Evolutionary conservation across 352 stramenopile genomes (phyloP).

Genomic region (Globisporangium canariense): DNA sequence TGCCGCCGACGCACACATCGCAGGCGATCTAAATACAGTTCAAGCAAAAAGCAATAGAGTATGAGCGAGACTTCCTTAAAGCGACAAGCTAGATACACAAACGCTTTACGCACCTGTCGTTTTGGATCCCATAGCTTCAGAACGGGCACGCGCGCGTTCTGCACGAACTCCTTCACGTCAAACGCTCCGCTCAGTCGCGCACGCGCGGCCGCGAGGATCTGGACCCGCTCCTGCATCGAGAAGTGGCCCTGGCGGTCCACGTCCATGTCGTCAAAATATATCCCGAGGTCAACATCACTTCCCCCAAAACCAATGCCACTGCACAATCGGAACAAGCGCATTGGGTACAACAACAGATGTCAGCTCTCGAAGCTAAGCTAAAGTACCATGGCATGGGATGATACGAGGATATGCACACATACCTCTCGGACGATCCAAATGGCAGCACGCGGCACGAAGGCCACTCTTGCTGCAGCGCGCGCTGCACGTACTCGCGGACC

Average conservation of each 20-base stretch:
- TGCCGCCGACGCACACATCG: slow-evolving; percentile 71
- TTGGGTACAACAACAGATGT: neutral
- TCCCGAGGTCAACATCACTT: slow-evolving; percentile 76
- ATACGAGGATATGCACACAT: neutral
- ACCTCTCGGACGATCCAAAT: slow-evolving; percentile 83
- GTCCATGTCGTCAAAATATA: slow-evolving; percentile 77
- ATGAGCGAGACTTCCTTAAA: neutral
- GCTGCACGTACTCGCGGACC: slow-evolving; percentile 49
- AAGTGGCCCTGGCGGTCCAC: slow-evolving; percentile 57
- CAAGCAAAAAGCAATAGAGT: neutral
- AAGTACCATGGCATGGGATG: neutral
- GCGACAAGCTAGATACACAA: neutral
- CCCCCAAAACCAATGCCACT: slow-evolving; percentile 74
- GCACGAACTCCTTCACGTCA: slow-evolving; percentile 67
- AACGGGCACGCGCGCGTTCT: slow-evolving; percentile 68
- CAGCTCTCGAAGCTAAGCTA: slow-evolving; percentile 2
- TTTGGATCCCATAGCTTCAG: slow-evolving; percentile 75
- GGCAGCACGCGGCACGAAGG: slow-evolving; percentile 54
- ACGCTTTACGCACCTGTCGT: slow-evolving; percentile 28
- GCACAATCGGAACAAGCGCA: neutral
- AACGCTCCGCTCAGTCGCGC: slow-evolving; percentile 40
- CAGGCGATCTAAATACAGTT: slow-evolving; percentile 40
- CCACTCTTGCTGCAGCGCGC: slow-evolving; percentile 50
- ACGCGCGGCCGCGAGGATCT: slow-evolving; percentile 53
- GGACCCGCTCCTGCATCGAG: slow-evolving; percentile 46